Evolutionary conservation across 75 land plant genomes (phyloP).

Genomic region (Larix kaempferi): DNA sequence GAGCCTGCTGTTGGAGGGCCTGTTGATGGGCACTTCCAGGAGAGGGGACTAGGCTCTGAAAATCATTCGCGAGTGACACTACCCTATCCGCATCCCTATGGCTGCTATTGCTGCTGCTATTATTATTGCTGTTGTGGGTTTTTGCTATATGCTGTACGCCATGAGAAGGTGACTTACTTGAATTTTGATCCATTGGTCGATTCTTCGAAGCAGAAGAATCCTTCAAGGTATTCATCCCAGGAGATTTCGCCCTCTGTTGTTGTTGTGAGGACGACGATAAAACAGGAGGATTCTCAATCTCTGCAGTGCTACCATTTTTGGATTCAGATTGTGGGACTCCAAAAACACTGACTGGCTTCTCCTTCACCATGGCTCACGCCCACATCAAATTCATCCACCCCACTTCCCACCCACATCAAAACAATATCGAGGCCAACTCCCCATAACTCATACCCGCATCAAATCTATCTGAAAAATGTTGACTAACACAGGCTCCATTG

Average conservation of each 20-base stretch:
- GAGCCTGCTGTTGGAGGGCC: constrained; percentile 29
- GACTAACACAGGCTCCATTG: too few species aligned
- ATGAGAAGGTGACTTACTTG: constrained; percentile 2
- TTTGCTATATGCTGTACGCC: not conserved
- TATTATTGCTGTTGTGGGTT: not conserved
- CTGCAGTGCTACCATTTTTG: too few species aligned
- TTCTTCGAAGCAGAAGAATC: not conserved
- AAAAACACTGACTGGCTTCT: too few species aligned
- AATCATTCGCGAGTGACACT: not conserved
- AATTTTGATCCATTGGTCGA: not conserved
- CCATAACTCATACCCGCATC: too few species aligned
- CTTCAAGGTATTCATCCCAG: not conserved
- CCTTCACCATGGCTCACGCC: too few species aligned
- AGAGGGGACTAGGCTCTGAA: not conserved
- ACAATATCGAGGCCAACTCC: too few species aligned
- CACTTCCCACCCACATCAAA: too few species aligned
- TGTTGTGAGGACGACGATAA: too few species aligned
- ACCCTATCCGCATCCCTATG: not conserved
- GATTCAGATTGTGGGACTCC: too few species aligned
- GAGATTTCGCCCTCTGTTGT: not conserved
- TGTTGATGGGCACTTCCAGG: constrained; percentile 14
- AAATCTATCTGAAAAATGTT: too few species aligned
- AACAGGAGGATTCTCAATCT: too few species aligned
- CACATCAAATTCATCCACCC: too few species aligned
- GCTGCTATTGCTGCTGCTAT: not conserved